Conservation (phyloP, 805 yeast species). For the Sungouiella thailandica region DNA sequence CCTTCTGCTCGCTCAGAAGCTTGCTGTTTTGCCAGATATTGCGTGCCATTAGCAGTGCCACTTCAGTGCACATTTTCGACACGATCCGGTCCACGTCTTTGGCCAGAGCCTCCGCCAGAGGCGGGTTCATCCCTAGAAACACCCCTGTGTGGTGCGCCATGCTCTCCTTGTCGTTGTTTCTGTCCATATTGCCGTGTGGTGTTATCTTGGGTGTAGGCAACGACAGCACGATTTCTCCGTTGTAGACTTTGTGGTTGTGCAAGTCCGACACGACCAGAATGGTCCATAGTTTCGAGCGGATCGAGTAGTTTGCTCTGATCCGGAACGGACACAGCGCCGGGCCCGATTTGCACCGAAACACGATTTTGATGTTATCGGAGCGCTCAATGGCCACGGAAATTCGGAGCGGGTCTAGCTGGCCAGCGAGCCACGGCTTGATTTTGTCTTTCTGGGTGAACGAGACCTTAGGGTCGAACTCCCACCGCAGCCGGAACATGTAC, state of each 20-base stretch:
- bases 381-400: constrained; percentile 61
- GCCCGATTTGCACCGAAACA: constrained; percentile 53
- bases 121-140: not conserved
- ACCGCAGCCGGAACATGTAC: constrained; percentile 1
- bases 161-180: not conserved
- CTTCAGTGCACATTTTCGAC: not conserved
- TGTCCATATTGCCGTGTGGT: too few species aligned
- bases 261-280: constrained; percentile 54
- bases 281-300: constrained; percentile 51
- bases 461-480: constrained; percentile 1
- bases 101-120: constrained; percentile 1
- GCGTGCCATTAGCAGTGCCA: constrained; percentile 1
- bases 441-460: constrained; percentile 35
- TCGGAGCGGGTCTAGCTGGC: constrained; percentile 37
- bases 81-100: constrained; percentile 2
- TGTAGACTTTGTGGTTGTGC: constrained; percentile 46
- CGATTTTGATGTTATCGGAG: constrained; percentile 55
- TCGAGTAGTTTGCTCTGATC: constrained; percentile 56
- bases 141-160: not conserved
- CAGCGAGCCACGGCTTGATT: constrained; percentile 60
- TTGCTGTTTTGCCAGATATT: constrained; percentile 2
- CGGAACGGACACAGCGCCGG: constrained; percentile 51
- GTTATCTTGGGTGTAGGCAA: not conserved
- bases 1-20: constrained; percentile 3
- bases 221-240: not conserved